Percentiles rank a stretch among this genome's conserved stretches.
These are phyloP conservation scores for Penicillium corylophilum DNA, from an alignment of 2,329 filamentous ascomycete species.

Conservation along the genomic window DNA sequence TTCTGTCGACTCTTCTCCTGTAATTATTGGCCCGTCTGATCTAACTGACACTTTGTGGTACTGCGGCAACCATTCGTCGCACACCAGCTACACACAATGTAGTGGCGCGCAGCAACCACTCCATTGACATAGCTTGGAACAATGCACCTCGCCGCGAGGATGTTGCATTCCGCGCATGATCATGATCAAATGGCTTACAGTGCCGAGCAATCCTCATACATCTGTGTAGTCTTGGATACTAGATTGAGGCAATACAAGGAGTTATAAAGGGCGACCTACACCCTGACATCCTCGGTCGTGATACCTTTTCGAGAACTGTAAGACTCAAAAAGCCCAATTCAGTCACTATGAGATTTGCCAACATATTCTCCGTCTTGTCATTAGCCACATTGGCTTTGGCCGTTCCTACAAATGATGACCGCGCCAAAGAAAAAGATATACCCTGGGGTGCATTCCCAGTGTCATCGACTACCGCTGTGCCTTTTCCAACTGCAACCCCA, in stretches of 20 bases:
- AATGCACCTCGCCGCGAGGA: neutral
- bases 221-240: neutral
- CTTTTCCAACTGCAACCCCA: neutral
- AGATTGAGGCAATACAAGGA: neutral
- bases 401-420: neutral
- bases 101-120: neutral
- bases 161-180: constrained; percentile 3
- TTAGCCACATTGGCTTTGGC: constrained; percentile 10
- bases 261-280: neutral
- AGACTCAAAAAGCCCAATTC: neutral
- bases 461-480: neutral
- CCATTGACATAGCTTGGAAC: neutral
- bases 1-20: constrained; percentile 3
- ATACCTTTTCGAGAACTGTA: neutral
- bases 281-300: neutral
- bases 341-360: constrained; percentile 11
- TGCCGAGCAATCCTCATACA: neutral
- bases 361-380: constrained; percentile 6
- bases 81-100: neutral
- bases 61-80: constrained; percentile 5
- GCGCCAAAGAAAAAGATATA: neutral
- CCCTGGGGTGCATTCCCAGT: constrained; percentile 5
- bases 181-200: neutral
- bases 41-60: constrained; percentile 1
- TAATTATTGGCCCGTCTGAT: neutral